These are phyloP conservation scores for Solanum virginianum DNA, from an alignment of 257 asterid species.

Conservation along the genomic window DNA sequence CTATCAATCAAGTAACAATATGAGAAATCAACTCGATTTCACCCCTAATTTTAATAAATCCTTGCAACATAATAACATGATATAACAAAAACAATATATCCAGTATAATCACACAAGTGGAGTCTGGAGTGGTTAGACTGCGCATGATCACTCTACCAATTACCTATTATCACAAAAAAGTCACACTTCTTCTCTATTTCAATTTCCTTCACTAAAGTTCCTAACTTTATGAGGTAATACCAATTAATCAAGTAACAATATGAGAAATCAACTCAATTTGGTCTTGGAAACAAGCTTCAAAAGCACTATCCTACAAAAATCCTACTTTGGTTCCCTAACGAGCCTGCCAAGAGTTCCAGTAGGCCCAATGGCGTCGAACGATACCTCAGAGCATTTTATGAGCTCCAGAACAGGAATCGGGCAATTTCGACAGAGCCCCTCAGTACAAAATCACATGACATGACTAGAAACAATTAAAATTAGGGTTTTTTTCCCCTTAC, in stretches of 20 bases:
- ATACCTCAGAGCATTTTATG: too few relatives aligned
- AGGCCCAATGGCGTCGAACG: too few relatives aligned
- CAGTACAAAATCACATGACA: neutral
- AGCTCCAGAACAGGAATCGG: too few relatives aligned
- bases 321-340: too few relatives aligned
- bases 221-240: too few relatives aligned
- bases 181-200: neutral
- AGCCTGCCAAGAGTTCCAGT: too few relatives aligned
- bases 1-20: neutral
- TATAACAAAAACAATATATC: neutral
- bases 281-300: too few relatives aligned
- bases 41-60: neutral
- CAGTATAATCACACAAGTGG: neutral
- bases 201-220: too few relatives aligned
- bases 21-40: neutral
- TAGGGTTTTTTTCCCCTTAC: slow-evolving; percentile 9
- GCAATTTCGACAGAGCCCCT: neutral
- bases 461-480: neutral
- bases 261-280: neutral
- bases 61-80: neutral
- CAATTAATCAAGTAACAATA: too few relatives aligned
- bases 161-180: neutral
- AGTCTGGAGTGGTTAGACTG: neutral
- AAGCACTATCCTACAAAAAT: too few relatives aligned
- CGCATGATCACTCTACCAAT: neutral